These are phyloP conservation scores for Colletotrichum sp. DNA, from an alignment of 2,329 filamentous ascomycete genomes.

Conservation along the genomic window DNA sequence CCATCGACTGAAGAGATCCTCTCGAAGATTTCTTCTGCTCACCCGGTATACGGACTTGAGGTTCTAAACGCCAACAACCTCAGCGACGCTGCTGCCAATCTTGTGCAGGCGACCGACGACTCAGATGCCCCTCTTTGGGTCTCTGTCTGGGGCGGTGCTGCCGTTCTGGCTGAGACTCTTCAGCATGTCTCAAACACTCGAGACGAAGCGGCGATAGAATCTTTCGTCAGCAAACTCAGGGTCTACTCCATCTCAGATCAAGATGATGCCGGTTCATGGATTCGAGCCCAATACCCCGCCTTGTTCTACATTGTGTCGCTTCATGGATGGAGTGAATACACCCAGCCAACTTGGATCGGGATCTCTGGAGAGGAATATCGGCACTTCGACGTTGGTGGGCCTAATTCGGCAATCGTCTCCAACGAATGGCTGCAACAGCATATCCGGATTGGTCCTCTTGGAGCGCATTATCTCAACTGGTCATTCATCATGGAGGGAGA, in stretches of 20 bases:
- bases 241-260: conserved; percentile 65
- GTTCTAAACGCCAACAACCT: conserved; percentile 31
- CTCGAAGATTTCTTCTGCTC: conserved; percentile 37
- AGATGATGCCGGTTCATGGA: conserved; percentile 61
- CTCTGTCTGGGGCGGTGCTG: conserved; percentile 57
- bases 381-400: background rate
- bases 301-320: conserved; percentile 60
- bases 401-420: conserved; percentile 40
- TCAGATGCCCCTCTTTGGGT: conserved; percentile 51
- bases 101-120: conserved; percentile 32
- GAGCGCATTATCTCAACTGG: conserved; percentile 48
- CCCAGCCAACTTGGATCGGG: conserved; percentile 58
- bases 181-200: conserved; percentile 39
- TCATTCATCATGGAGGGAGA: conserved; percentile 58
- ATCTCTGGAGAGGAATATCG: conserved; percentile 40
- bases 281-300: conserved; percentile 56
- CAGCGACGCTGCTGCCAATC: conserved; percentile 44
- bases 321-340: conserved; percentile 61
- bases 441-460: conserved; percentile 54
- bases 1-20: conserved; percentile 38
- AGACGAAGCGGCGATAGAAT: conserved; percentile 32
- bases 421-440: conserved; percentile 56
- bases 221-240: conserved; percentile 45
- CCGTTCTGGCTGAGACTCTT: conserved; percentile 54
- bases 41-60: conserved; percentile 33